Evolutionary conservation across 2,329 filamentous ascomycete species (phyloP).

Genomic region (Colletotrichum siamense): DNA sequence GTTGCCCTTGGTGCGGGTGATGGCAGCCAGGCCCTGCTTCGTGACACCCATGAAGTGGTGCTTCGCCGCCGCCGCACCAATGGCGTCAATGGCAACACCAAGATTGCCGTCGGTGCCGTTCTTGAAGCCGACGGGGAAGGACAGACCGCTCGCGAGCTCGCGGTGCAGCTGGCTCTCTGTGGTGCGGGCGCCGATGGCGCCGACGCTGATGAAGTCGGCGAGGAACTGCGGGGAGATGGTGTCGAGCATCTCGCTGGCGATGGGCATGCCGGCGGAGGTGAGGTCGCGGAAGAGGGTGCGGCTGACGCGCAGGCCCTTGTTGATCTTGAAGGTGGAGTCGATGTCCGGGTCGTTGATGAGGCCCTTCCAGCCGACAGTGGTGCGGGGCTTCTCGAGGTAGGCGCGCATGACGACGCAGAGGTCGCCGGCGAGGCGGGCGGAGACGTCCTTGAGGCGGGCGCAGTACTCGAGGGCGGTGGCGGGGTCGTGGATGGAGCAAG

Average conservation of each 20-base stretch:
- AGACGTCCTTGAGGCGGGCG: constrained; percentile 74
- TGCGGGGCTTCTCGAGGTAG: constrained; percentile 98
- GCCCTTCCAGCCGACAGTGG: constrained; percentile 98
- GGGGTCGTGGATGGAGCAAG: constrained; percentile 97
- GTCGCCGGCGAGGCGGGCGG: constrained; percentile 81
- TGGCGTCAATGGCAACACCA: constrained; percentile 92
- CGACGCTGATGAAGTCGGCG: constrained; percentile 92
- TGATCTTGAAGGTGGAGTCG: constrained; percentile 97
- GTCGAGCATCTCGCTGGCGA: constrained; percentile 97
- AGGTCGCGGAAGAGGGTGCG: constrained; percentile 93
- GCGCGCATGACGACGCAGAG: constrained; percentile 96
- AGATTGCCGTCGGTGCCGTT: constrained; percentile 96
- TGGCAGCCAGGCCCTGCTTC: constrained; percentile 94
- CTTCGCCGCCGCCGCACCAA: constrained; percentile 81
- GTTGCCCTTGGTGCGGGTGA: constrained; percentile 91
- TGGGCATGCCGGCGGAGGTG: constrained; percentile 86
- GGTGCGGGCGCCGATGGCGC: constrained; percentile 93
- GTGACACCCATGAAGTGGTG: constrained; percentile 99
- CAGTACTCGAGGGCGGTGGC: constrained; percentile 88
- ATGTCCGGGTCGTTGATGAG: constrained; percentile 99
- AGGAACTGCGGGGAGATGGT: constrained; percentile 99
- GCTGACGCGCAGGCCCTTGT: constrained; percentile 94
- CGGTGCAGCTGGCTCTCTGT: constrained; percentile 97
- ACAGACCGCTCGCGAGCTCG: constrained; percentile 92
- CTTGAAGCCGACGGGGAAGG: constrained; percentile 99